Evolutionary conservation across 768 basidiomycete species (phyloP), one percentile per base, ranked within the genome.

Genomic region (Trametes maxima): DNA sequence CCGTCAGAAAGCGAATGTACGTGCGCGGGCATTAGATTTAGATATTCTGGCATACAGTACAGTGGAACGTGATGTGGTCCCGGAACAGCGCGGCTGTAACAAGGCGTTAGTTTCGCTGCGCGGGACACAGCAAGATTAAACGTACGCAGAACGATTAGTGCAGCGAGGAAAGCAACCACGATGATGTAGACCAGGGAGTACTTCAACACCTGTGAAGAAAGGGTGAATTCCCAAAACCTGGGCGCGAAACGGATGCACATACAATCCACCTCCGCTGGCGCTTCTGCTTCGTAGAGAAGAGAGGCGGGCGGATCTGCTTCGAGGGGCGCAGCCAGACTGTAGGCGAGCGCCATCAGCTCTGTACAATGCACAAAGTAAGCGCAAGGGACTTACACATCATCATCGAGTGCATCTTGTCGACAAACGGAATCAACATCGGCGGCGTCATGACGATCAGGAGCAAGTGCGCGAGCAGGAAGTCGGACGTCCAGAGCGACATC

Each of bases 401-500:
- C 21, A 90, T 95, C 28, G 96, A 94, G 76, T 99, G 97, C 53
- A 96, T 63, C 57, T 85, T 86, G 78, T 97, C 95, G 64, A 88
- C 75, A 74, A 87, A 95, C 0, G 97, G 97, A 54, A 98, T 87
- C 67, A 96, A 73, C 60, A 90, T 80, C 0, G 93, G 91, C 16
- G 87, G 86, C 7, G 94, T 92, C 74, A 98, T 77, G 68, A 97
- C 86, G 73, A 97, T 84, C 66, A 98, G 78, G 12, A 98, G 82
- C 58, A 98, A 76, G 69, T 94, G 92, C 5, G 81, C 89, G 50
- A 94, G 80, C 43, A 98, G 76, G 80, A 98, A 97, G 78, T 98
- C 97, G 7, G 94, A 95, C 48, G 89, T 89, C 91, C 96, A 98
- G 16, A 98, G 78, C 24, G 92, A 92, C 89, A 98, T 92, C 77